Base-by-base conservation (phyloP, 164 flowering plant genomes). In the Liquidambar formosana region DNA sequence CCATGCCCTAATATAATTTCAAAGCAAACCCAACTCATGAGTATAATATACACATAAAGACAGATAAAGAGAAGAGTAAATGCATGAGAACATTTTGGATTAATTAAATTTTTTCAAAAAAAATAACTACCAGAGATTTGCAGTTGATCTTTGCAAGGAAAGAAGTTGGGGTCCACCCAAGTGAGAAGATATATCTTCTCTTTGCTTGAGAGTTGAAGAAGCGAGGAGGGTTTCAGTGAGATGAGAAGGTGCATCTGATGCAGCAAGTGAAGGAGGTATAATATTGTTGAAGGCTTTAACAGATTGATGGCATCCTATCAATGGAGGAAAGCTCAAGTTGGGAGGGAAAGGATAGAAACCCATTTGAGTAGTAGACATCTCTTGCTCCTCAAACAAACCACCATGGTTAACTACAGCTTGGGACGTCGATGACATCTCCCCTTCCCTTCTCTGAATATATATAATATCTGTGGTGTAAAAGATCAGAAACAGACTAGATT, bases 61-160 rank as follows among this genome's bases (percentile, higher is more conserved):
- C 56, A 19, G 69, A 28, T 54, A 18, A 63, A 19, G 65, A 51
- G 54, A 65, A n/a, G 38, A 51, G 43, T 26, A n/a, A 21, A 59
- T 46, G 48, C 68, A 64, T 65, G 64, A 25, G 46, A 21, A 63
- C 5, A n/a, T n/a, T n/a, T n/a, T n/a, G n/a, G n/a, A n/a, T n/a
- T n/a, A n/a, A n/a, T n/a, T n/a, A n/a, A n/a, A n/a, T n/a, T n/a
- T n/a, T n/a, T n/a, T n/a, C n/a, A n/a, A n/a, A n/a, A n/a, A n/a
- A n/a, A n/a, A n/a, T n/a, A n/a, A n/a, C n/a, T 84, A 89, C 95
- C 95, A 90, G 41, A 74, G 69, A 80, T 79, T 80, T 64, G 81
- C n/a, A 56, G 25, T 66, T n/a, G 85, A 73, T 77, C 77, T 81
- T 69, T 79, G 89, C 71, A 82, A 63, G 33, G 86, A 79, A 54